A percentile compares a stretch with the other conserved stretches of the same genome.
Evolutionary conservation across 768 basidiomycete species (phyloP).

Genomic region (Lactarius indigo): DNA sequence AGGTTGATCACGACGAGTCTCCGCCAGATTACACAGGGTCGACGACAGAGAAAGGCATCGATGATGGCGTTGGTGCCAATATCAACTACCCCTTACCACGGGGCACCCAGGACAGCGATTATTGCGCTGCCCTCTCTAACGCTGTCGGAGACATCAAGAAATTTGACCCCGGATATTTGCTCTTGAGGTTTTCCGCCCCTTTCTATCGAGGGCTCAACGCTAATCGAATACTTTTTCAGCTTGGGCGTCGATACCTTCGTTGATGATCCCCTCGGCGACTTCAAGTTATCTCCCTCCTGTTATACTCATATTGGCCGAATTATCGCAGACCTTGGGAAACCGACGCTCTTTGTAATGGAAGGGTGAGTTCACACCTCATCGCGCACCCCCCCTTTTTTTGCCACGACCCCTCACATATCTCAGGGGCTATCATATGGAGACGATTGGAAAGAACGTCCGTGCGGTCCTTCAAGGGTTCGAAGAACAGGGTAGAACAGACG

Average conservation of each 20-base stretch:
- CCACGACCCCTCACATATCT: not conserved
- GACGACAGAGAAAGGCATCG: conserved; percentile 29
- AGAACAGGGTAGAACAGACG: not conserved
- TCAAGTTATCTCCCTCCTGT: conserved; percentile 30
- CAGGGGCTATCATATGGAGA: conserved; percentile 32
- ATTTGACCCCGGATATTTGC: conserved; percentile 28
- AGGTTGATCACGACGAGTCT: not conserved
- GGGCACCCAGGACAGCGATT: conserved; percentile 29
- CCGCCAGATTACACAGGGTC: conserved; percentile 33
- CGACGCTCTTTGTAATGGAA: conserved; percentile 37
- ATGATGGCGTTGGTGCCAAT: conserved; percentile 29
- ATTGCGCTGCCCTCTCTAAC: conserved; percentile 27
- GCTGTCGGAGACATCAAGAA: conserved; percentile 25
- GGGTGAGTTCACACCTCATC: conserved; percentile 29
- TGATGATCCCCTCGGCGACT: conserved; percentile 34
- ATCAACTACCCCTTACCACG: conserved; percentile 34
- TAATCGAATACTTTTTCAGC: conserved; percentile 20
- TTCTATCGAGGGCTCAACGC: not conserved
- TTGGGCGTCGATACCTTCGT: conserved; percentile 36
- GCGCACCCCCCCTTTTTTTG: not conserved
- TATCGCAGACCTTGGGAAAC: conserved; percentile 24
- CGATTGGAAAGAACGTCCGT: conserved; percentile 31
- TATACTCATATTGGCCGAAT: conserved; percentile 31
- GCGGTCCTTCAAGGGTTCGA: conserved; percentile 31
- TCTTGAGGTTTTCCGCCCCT: conserved; percentile 30